Evolutionary conservation across 176 grass and related monocot species (phyloP), one percentile per base, ranked within the genome.

Genomic region (Aegilops umbellulata): DNA sequence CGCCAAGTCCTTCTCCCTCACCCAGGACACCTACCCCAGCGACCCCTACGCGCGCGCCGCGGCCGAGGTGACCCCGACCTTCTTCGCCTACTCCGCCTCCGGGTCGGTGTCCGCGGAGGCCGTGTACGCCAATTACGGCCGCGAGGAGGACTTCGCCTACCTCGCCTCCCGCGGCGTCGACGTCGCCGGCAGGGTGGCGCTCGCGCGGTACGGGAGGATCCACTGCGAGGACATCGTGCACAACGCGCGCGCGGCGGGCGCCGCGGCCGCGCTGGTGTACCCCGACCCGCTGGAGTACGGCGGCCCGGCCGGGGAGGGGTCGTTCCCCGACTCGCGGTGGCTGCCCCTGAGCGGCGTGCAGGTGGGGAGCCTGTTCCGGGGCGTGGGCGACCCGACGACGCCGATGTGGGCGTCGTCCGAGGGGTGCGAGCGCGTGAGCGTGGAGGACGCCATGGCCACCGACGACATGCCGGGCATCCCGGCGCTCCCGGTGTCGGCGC

Each of bases 191-290:
- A 85, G 80, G 12, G 90, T 98, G 53, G 89, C 80, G 30, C 82
- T 98, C 41, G 91, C 85, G n/a, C 86, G 91, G 32, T 95, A 98
- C 60, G 96, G 96, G 2, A 80, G 86, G 82, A 88, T 98, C 77
- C 94, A 78, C 88, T 93, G 96, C 65, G 96, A 94, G 78, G 96
- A 98, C 73, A 95, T 98, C 22, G 77, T 94, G 58, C 87, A 79
- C 55, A 95, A 98, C 75, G 91, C 92, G 8, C 86, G 82, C 47
- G 93, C 78, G 51, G 93, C 91, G 1, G 93, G 96, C 20, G 96
- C 93, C 14, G 90, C 82, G 13, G 93, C 83, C 0, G 90, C 92
- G 2, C 44, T 95, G 49, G 76, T 98, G 23, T 98, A 94, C 80
- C 92, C 93, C 39, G 96, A 98, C 60, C 88, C 92, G 60, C 88